Conservation (phyloP, 306 rosid species). For the Medicago ruthenica region DNA sequence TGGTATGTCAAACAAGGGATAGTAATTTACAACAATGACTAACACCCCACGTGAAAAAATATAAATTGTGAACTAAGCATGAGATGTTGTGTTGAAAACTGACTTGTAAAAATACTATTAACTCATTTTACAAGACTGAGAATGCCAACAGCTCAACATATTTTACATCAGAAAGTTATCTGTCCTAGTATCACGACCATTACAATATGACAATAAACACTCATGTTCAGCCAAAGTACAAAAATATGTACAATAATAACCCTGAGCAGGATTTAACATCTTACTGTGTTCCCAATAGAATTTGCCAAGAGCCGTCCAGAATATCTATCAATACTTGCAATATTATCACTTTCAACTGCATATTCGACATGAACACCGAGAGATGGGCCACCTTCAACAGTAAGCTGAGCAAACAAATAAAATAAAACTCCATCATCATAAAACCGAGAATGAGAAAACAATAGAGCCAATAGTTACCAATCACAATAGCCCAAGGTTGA, state of each 20-base stretch:
- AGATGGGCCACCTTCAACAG: conserved; percentile 88
- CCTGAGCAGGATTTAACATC: conserved; percentile 48
- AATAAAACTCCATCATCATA: conserved; percentile 26
- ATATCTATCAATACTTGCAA: conserved; percentile 71
- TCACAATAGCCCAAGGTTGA: conserved; percentile 23
- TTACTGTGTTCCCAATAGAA: conserved; percentile 81
- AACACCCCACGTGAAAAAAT: neutral
- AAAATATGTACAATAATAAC: conserved; percentile 20
- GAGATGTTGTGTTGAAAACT: neutral
- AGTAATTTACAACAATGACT: conserved; percentile 1
- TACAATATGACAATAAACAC: neutral
- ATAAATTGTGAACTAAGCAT: neutral
- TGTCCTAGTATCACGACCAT: neutral
- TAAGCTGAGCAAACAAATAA: conserved; percentile 60
- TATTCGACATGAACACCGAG: conserved; percentile 72
- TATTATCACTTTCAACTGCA: conserved; percentile 63
- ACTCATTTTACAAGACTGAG: conserved; percentile 5
- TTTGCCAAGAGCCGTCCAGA: conserved; percentile 72
- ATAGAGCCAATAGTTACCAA: neutral
- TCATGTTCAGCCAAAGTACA: neutral
- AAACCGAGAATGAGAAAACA: conserved; percentile 23
- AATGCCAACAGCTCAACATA: neutral
- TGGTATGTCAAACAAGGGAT: neutral
- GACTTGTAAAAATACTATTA: neutral
- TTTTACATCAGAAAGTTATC: neutral